Percentiles rank a stretch among this genome's conserved stretches.
These are phyloP conservation scores for Phycomyces blakesleeanus DNA, from an alignment of 192 early-diverging fungal genomes.

Conservation along the genomic window DNA sequence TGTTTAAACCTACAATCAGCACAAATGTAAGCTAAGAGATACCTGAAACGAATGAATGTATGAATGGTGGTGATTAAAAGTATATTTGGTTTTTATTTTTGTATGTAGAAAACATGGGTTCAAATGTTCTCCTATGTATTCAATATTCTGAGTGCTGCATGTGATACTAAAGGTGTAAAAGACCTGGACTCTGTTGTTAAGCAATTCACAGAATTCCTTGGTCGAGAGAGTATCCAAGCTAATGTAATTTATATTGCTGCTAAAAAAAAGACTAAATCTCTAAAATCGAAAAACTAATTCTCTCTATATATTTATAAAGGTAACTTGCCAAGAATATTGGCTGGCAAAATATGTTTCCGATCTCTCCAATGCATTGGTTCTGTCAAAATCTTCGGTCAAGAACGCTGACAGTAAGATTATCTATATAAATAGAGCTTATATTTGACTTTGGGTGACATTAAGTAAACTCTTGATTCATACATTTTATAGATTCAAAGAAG, in stretches of 20 bases:
- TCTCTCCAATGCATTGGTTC: slow-evolving; percentile 16
- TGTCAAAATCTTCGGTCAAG: slow-evolving; percentile 6
- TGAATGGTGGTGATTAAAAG: background rate
- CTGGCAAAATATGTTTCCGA: slow-evolving; percentile 12
- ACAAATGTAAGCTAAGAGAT: slow-evolving; percentile 32
- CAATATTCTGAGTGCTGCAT: slow-evolving; percentile 30
- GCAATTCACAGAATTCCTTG: slow-evolving; percentile 7
- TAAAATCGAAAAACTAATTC: too few species aligned
- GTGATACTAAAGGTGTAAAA: slow-evolving; percentile 17
- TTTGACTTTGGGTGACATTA: too few species aligned
- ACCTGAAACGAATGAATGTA: too few species aligned
- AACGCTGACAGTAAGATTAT: background rate
- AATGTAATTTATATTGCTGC: slow-evolving; percentile 3
- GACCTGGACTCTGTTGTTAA: slow-evolving; percentile 8
- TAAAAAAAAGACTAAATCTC: background rate
- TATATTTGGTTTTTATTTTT: background rate
- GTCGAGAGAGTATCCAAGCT: background rate
- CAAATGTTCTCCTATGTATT: slow-evolving; percentile 35
- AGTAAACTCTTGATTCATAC: too few species aligned
- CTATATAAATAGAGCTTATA: too few species aligned
- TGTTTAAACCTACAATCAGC: slow-evolving; percentile 37
- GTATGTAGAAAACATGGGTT: slow-evolving; percentile 29
- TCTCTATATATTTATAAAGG: background rate
- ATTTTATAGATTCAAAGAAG: background rate
- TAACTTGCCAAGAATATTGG: slow-evolving; percentile 8